phyloP scores from a whole-genome alignment of 345 rosid species.

The Syzygium jambos region DNA sequence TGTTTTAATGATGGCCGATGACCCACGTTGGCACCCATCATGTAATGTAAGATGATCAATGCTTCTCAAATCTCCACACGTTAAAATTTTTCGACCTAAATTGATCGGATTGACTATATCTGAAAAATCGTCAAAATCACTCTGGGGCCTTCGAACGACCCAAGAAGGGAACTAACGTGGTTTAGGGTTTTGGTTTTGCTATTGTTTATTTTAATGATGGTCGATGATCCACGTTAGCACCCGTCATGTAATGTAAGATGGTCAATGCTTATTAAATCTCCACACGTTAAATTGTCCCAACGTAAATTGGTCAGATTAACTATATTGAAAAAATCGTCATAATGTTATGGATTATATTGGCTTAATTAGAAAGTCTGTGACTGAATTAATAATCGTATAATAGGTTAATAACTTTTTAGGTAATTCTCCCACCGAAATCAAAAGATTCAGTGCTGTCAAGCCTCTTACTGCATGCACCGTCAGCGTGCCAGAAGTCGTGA shows the following conservation, averaged over 20 bases:
- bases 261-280: not conserved
- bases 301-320: accelerated
- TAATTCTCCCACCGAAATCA: not conserved
- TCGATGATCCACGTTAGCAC: not conserved
- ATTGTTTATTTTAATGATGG: not conserved
- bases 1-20: not conserved
- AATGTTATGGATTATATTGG: not conserved
- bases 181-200: not conserved
- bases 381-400: accelerated
- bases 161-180: not conserved
- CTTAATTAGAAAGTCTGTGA: not conserved
- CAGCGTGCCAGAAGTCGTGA: not conserved
- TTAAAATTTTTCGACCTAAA: accelerated
- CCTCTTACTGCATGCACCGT: not conserved
- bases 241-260: not conserved
- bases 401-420: not conserved
- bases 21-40: not conserved
- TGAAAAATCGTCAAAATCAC: not conserved
- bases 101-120: accelerated
- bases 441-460: not conserved
- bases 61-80: not conserved
- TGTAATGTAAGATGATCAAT: accelerated
- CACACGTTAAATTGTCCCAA: accelerated
- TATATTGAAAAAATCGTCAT: not conserved
- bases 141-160: not conserved